phyloP scores from a whole-genome alignment of 2,329 filamentous ascomycete species.

The Aspergillus glaucus region DNA sequence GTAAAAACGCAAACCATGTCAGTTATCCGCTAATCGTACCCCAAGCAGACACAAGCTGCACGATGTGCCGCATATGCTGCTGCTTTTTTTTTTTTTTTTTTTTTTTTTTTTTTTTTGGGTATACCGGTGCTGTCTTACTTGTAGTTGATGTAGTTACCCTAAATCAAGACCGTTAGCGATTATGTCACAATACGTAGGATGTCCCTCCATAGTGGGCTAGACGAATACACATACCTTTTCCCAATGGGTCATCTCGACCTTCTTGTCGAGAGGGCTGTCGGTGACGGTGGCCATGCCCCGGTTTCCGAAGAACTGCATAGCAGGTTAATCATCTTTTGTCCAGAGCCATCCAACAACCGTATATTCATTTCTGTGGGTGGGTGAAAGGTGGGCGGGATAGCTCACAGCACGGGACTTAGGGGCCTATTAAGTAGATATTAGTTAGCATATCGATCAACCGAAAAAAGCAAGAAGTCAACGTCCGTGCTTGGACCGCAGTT shows the following conservation, averaged over 20 bases:
- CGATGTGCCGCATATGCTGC: neutral
- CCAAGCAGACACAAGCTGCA: neutral
- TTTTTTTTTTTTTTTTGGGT: neutral
- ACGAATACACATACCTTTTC: constrained; percentile 56
- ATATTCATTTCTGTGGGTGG: neutral
- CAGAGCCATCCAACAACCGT: neutral
- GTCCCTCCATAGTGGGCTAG: neutral
- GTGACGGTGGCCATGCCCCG: constrained; percentile 74
- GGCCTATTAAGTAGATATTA: constrained; percentile 23
- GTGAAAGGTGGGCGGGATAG: constrained; percentile 5
- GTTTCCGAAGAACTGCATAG: constrained; percentile 56
- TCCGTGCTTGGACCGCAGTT: neutral
- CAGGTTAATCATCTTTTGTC: constrained; percentile 17
- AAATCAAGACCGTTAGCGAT: constrained; percentile 19
- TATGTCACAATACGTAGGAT: neutral
- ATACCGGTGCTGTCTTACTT: constrained; percentile 38
- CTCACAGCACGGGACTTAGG: constrained; percentile 43
- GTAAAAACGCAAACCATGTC: constrained; percentile 20
- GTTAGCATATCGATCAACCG: constrained; percentile 17
- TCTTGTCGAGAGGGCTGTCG: constrained; percentile 81
- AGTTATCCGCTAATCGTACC: constrained; percentile 7
- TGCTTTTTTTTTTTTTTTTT: neutral
- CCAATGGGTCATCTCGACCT: constrained; percentile 97
- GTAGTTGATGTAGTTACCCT: constrained; percentile 96
- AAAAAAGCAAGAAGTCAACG: neutral